These are phyloP conservation scores for Tetrapisispora taiwanensis DNA, from an alignment of 805 yeast genomes.

Conservation along the genomic window DNA sequence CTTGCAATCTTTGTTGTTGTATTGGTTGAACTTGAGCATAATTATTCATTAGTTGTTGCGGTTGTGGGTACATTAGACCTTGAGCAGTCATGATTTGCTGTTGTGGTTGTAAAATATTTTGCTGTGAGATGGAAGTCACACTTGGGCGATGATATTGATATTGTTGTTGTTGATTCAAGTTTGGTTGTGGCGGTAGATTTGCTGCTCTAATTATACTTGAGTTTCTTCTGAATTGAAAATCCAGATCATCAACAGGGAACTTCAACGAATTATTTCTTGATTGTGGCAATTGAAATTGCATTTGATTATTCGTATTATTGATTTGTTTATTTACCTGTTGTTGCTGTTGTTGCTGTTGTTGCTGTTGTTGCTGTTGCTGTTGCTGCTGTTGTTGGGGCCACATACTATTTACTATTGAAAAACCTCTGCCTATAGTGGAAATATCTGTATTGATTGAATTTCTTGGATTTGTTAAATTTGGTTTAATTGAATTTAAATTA, in stretches of 20 bases:
- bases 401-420: constrained; percentile 24
- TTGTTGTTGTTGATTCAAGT: neutral
- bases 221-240: constrained; percentile 26
- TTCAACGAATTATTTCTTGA: constrained; percentile 27
- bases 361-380: constrained; percentile 3
- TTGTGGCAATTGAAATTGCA: constrained; percentile 5
- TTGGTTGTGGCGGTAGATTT: neutral
- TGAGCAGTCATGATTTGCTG: neutral
- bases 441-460: constrained; percentile 3
- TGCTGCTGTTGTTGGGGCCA: constrained; percentile 14
- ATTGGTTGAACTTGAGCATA: neutral
- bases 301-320: constrained; percentile 1
- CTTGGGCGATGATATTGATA: neutral
- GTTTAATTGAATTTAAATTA: neutral
- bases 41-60: neutral
- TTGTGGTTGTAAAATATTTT: neutral
- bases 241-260: constrained; percentile 25
- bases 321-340: neutral
- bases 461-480: neutral
- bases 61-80: constrained; percentile 1
- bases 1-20: neutral
- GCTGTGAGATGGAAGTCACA: neutral
- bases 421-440: constrained; percentile 20
- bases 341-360: constrained; percentile 3
- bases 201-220: constrained; percentile 22